Base-by-base conservation (phyloP, 768 basidiomycete genomes). In the Favolaschia claudopus region DNA sequence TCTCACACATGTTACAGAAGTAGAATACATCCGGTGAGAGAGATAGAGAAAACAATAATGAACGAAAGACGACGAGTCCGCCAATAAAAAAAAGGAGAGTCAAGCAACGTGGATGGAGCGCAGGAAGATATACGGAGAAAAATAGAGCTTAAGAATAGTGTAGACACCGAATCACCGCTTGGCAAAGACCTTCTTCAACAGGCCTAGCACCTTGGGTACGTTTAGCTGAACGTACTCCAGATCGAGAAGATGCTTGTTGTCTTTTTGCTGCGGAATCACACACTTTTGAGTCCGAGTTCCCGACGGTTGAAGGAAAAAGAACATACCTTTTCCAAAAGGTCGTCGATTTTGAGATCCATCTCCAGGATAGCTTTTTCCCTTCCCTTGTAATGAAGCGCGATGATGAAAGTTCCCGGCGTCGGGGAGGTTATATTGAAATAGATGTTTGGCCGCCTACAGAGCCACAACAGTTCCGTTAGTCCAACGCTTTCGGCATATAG, bases 271-370 rank as follows among this genome's bases (percentile, higher is more conserved):
- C 31, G 60, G 36, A 48, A 19, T 37, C 33, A 36, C 64, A 19
- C 9, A 56, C 48, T 43, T 33, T 27, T 33, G 44, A 20, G 13
- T 20, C 32, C 7, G 40, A 4, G 46, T 37, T 22, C 13, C 52
- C 8, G 10, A 29, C 17, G 14, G 12, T 12, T 2, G 47, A 5
- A 20, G 20, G 28, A 37, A 20, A 52, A 38, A 36, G 15, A 6
- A 64, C 85, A 27, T 63, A 95, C 95, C 90, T 98, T 98, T 76
- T 99, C 96, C 70, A 98, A 77, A 62, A 99, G 76, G 76, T 99
- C 96, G 74, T 99, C 96, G 67, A 99, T 97, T 80, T 98, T 98
- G 51, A 99, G 85, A 77, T 97, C 95, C 97, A 99, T 99, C 83
- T 99, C 97, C 33, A 99, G 85, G 67, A 99, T 99, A 17, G 97